Base-by-base conservation (phyloP, 257 asterid genomes). In the Solanum ossicruentum region DNA sequence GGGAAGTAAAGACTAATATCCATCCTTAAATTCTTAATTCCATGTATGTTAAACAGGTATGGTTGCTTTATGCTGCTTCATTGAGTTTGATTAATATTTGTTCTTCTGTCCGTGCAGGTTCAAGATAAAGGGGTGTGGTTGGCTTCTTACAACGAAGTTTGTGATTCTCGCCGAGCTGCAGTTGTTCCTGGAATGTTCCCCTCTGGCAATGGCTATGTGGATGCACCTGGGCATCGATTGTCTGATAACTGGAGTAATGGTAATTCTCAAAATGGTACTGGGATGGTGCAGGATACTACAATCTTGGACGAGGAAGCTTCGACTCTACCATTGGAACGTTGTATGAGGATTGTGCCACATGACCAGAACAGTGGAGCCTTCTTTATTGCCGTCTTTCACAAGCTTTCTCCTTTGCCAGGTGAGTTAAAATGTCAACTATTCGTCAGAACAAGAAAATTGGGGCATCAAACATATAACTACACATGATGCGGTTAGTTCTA, bases 291-390 rank as follows among this genome's bases (percentile, higher is more conserved):
- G 82, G 93, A 87, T 87, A 73, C 87, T 80, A 81, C 84, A 78
- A 88, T 47, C 82, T 63, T 78, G 86, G 97, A 91, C 81, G 93
- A 92, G 87, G 98, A 96, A 91, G 91, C 93, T 85, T 92, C 98
- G 18, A 91, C 84, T 85, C 85, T 97, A 60, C 99, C 99, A 80
- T 86, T 97, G 83, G 98, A 95, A 88, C 98, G 85, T 75, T 95
- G 99, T 89, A 92, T 97, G 98, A 91, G 98, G 93, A 94, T 97
- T 85, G 98, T 94, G 83, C 98, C 98, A 85, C 98, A 97, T 89
- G 98, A 97, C 88, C 97, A 97, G 89, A 93, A 97, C 88, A 94
- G 98, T 32, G 99, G 99, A 88, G 98, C 99, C 65, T 97, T 97
- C 92, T 97, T 97, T 88, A 89, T 97, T 90, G 99, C 99, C 77